Base-by-base conservation (phyloP, 2,329 filamentous ascomycete species). In the Cordyceps cateniannulata region DNA sequence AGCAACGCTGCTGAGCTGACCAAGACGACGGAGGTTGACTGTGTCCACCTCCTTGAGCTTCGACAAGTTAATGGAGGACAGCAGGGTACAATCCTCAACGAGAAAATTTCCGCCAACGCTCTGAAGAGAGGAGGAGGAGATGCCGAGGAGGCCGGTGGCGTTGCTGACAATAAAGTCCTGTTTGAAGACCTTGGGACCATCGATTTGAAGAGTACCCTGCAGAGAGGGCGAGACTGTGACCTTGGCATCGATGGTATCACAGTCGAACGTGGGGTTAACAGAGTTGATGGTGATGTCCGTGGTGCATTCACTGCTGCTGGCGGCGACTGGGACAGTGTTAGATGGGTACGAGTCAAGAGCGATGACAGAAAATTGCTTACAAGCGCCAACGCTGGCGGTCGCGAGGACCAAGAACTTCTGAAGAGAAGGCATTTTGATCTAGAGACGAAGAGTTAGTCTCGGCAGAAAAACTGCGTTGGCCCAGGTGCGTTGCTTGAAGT, bases 1-100 rank as follows among this genome's bases (percentile, higher is more conserved):
- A 40, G 73, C 76, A 40, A 83, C 68, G 49, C 68, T 66, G 62
- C 76, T 83, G 72, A 79, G 82, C 71, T 75, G 79, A 64, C 87
- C 87, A 47, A 97, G 84, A 66, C 89, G 88, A 62, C 82, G 78
- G 82, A 89, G 93, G 66, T 82, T 75, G 73, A 98, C 87, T 62
- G 77, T 76, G 66, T 84, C 82, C 64, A 96, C 86, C 38, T 77
- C 76, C 63, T 75, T 81, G 62, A 99, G 85, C 27, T 77, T 69
- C 62, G 81, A 77, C 77, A 96, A 87, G 66, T 75, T 79, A 63
- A 98, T 79, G 60, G 78, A 82, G 67, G 82, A 85, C 60, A 99
- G 81, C 40, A 84, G 77, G 64, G 87, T 90, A 61, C 91, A 79
- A 66, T 85, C 85, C 67, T 82, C 77, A 65, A 98, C 78, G 62